Evolutionary conservation across 371 early-diverging fungal species (phyloP).

Genomic region (Dichotomocladium elegans): DNA sequence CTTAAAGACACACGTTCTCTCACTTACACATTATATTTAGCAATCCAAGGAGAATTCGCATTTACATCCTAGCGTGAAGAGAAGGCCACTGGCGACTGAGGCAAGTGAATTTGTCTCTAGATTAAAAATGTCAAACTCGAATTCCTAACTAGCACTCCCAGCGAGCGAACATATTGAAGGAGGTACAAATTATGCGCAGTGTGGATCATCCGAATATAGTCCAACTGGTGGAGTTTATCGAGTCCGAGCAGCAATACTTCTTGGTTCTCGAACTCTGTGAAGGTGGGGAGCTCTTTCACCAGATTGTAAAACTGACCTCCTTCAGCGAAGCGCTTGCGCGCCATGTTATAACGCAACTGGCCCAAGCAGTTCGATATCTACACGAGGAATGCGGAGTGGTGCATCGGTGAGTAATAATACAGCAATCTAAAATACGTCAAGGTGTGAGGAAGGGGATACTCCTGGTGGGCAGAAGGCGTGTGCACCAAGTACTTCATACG

Average conservation of each 20-base stretch:
- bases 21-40: not conserved
- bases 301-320: conserved; percentile 76
- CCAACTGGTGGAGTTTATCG: conserved; percentile 61
- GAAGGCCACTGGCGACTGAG: conserved; percentile 43
- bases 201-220: conserved; percentile 79
- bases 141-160: conserved; percentile 19
- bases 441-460: no score
- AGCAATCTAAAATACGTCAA: not conserved
- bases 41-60: conserved; percentile 19
- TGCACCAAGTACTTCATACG: no score
- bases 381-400: conserved; percentile 86
- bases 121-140: not conserved
- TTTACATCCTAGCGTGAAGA: conserved; percentile 39
- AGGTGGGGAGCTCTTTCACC: conserved; percentile 87
- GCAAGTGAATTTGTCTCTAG: conserved; percentile 13
- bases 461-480: no score
- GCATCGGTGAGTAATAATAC: conserved; percentile 66
- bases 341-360: conserved; percentile 84
- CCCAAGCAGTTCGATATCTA: conserved; percentile 83
- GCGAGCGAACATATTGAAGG: conserved; percentile 80
- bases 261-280: conserved; percentile 82
- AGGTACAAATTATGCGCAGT: conserved; percentile 82
- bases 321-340: conserved; percentile 75
- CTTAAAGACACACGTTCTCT: no score
- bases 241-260: conserved; percentile 64